Conservation (phyloP, 176 grass and related monocot species). For the Ensete glaucum region DNA sequence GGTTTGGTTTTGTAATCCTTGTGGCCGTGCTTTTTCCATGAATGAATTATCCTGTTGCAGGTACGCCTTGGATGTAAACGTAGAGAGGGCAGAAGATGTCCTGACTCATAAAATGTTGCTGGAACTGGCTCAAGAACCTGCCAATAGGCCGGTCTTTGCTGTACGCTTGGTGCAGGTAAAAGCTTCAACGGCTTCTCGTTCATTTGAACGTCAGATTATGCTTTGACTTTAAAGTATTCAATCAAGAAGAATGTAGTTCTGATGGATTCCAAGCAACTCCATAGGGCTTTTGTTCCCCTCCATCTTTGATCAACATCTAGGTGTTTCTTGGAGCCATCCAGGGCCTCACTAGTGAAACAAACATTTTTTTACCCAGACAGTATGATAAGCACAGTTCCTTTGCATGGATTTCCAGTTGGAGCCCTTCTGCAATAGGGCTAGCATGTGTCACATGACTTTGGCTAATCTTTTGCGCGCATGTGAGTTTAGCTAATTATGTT, state of each 20-base stretch:
- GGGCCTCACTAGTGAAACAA: too few species aligned
- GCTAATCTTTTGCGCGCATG: too few species aligned
- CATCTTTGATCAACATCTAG: not conserved
- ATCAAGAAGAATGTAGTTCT: not conserved
- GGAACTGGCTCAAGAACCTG: constrained; percentile 55
- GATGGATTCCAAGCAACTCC: not conserved
- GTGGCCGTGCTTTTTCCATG: not conserved
- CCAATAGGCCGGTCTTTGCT: constrained; percentile 65
- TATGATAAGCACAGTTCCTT: too few species aligned
- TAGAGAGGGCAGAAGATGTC: constrained; percentile 70
- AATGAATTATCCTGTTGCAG: constrained; percentile 25
- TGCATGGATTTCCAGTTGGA: too few species aligned
- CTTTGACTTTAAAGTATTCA: not conserved
- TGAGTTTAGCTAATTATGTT: too few species aligned
- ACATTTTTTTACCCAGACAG: too few species aligned
- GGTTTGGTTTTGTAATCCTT: not conserved
- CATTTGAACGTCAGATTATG: not conserved
- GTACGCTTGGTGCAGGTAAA: constrained; percentile 56
- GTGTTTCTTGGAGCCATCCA: not conserved
- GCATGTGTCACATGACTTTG: too few species aligned
- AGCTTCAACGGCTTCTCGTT: constrained; percentile 8
- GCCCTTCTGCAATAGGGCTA: too few species aligned
- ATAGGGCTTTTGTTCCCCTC: not conserved
- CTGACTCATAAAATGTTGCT: constrained; percentile 78
- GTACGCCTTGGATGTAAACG: constrained; percentile 79